Conservation (phyloP, 2,329 filamentous ascomycete genomes). For the Dothistroma septosporum region DNA sequence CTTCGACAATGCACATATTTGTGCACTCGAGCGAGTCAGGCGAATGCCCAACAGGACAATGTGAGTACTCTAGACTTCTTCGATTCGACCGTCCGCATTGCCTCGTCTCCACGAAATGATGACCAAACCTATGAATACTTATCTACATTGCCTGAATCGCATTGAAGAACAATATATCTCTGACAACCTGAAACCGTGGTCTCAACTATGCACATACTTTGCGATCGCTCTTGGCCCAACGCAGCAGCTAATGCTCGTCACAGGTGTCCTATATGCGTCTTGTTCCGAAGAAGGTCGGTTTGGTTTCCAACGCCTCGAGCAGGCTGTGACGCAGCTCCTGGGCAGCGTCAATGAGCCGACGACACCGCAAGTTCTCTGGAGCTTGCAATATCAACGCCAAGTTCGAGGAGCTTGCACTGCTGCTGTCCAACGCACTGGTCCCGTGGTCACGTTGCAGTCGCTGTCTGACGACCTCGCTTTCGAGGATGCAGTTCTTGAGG, state of each 20-base stretch:
- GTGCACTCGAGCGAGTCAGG: constrained; percentile 86
- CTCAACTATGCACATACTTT: constrained; percentile 14
- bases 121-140: constrained; percentile 82
- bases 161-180: constrained; percentile 80
- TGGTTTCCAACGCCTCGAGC: constrained; percentile 37
- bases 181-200: constrained; percentile 75
- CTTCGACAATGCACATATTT: constrained; percentile 58
- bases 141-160: constrained; percentile 99
- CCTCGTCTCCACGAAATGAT: constrained; percentile 61
- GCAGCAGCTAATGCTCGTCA: constrained; percentile 6
- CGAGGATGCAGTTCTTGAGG: constrained; percentile 63
- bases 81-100: neutral
- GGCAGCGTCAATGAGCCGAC: constrained; percentile 34
- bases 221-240: neutral
- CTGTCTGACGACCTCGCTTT: constrained; percentile 65
- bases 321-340: constrained; percentile 45
- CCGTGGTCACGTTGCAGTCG: constrained; percentile 46
- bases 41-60: constrained; percentile 82
- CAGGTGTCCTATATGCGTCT: constrained; percentile 58
- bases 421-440: constrained; percentile 26
- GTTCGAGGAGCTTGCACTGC: constrained; percentile 28
- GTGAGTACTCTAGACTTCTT: constrained; percentile 58
- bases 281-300: constrained; percentile 38
- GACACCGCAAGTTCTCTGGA: constrained; percentile 48
- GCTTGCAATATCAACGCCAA: constrained; percentile 50